Evolutionary conservation across 306 rosid species (phyloP).

Genomic region (Gastrolobium bilobum): DNA sequence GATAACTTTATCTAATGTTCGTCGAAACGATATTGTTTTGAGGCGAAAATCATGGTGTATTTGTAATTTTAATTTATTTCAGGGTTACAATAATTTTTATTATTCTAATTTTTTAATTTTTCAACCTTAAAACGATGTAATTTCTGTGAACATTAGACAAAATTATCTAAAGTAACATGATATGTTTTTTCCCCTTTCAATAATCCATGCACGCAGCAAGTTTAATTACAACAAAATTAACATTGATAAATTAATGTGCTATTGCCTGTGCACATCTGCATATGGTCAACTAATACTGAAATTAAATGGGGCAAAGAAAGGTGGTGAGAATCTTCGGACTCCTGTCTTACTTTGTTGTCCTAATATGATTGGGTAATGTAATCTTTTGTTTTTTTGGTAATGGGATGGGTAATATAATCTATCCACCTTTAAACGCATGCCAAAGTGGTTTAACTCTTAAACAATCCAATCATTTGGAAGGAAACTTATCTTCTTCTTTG

Average conservation of each 20-base stretch:
- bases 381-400: not conserved
- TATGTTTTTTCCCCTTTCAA: no score
- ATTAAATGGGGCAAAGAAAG: not conserved
- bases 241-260: not conserved
- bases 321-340: constrained; percentile 33
- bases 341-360: constrained; percentile 39
- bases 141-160: no score
- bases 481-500: not conserved
- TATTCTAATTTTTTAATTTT: no score
- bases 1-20: no score
- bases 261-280: not conserved
- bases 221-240: constrained; percentile 31
- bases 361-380: not conserved
- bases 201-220: constrained; percentile 51
- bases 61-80: no score
- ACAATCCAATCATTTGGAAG: constrained; percentile 26
- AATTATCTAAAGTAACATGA: no score
- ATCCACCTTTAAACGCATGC: constrained; percentile 22
- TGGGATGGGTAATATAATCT: not conserved
- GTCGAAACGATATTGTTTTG: no score
- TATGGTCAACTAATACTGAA: not conserved
- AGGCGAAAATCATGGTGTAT: no score
- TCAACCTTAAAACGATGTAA: no score
- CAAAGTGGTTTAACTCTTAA: constrained; percentile 33
- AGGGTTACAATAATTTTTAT: no score